Base-by-base conservation (phyloP, 768 basidiomycete species). In the Floccularia luteovirens region DNA sequence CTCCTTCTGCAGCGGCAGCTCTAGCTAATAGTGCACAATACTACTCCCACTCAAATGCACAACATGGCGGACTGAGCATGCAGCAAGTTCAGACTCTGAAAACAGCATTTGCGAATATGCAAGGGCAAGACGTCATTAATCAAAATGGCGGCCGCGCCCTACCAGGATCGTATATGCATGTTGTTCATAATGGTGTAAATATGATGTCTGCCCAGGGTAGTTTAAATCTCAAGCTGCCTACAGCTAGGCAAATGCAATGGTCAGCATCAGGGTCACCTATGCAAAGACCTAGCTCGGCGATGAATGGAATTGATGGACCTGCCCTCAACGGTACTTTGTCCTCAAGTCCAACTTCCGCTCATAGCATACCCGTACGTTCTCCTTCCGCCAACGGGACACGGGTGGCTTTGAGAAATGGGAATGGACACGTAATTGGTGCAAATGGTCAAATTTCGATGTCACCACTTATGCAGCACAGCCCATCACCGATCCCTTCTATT, bases 31-130 rank as follows among this genome's bases (percentile, higher is more conserved):
- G 61, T 5, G 63, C 51, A 35, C 48, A 57, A 36, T 52, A 52
- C 55, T 50, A 58, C 58, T 59, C 63, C 45, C 43, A 55, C 50
- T 50, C 54, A 44, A 53, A 52, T 42, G n/a, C n/a, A n/a, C 51
- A 60, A 37, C 66, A 63, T 33, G 58, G 59, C 31, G 61, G 63
- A 2, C 53, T 82, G 33, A 74, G 65, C 24, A 43, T 62, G 14
- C 81, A 82, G 44, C 79, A 82, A 49, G 61, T 82, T 55, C 77
- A 79, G 53, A 69, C 63, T 40, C 49, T 82, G 30, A 80, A 81
- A 57, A 59, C 71, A 6, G 75, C 71, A 3, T 72, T 79, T 43
- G 71, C 70, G 3, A 66, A 54, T 39, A 52, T 66, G 45, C 51
- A 24, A 13, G 72, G 70, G 31, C 48, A 67, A 25, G 61, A 56